Percentiles rank a stretch among this genome's conserved stretches.
These are phyloP conservation scores for Spizellomyces sp. DNA, from an alignment of 192 early-diverging fungal genomes.

Conservation along the genomic window DNA sequence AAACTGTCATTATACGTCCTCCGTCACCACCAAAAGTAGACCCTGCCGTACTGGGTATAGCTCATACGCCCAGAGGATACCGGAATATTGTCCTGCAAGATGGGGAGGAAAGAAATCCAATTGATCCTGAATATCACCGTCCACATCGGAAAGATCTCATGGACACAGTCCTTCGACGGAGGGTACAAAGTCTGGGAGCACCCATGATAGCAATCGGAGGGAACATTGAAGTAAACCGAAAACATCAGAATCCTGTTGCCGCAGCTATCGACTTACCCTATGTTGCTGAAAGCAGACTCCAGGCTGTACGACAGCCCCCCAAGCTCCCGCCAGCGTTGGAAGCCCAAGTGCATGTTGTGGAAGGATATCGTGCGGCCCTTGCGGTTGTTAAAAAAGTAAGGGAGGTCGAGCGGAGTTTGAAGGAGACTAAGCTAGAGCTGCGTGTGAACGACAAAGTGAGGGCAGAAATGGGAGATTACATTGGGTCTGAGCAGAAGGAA, in stretches of 20 bases:
- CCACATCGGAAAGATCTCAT: constrained; percentile 48
- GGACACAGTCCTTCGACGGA: not conserved
- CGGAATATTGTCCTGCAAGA: too few relatives aligned
- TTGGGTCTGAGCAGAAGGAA: constrained; percentile 7
- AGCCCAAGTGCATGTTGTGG: constrained; percentile 27
- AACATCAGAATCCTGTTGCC: constrained; percentile 42
- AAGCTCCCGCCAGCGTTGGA: constrained; percentile 36
- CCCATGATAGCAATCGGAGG: not conserved
- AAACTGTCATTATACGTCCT: too few relatives aligned
- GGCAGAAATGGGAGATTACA: constrained; percentile 14
- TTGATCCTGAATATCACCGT: constrained; percentile 18
- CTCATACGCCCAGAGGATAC: too few relatives aligned
- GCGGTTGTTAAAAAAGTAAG: constrained; percentile 11
- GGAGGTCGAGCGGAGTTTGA: constrained; percentile 6
- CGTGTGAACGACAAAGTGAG: constrained; percentile 34
- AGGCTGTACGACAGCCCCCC: constrained; percentile 36
- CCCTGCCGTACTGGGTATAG: too few relatives aligned
- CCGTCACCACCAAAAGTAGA: too few relatives aligned
- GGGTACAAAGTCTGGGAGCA: not conserved
- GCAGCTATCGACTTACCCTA: constrained; percentile 46
- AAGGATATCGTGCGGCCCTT: constrained; percentile 11
- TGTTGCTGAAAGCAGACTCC: constrained; percentile 2
- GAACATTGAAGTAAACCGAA: not conserved
- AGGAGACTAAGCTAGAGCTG: constrained; percentile 15
- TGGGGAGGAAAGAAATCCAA: too few relatives aligned